Conservation (phyloP, 148 eudicot species). For the Polygonum aviculare region DNA sequence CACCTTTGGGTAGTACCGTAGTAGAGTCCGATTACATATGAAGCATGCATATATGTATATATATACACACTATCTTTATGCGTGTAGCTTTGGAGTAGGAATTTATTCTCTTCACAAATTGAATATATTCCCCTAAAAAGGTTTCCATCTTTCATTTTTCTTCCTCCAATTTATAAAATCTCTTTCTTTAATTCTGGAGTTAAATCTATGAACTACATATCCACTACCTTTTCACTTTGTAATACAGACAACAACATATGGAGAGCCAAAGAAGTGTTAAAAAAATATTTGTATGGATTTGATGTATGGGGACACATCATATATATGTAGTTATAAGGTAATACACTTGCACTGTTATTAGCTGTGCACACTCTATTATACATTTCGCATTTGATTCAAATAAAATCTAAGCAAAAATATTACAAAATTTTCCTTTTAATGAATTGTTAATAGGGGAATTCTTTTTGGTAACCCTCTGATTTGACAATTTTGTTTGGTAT, state of each 20-base stretch:
- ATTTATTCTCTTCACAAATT: background rate
- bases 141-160: background rate
- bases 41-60: background rate
- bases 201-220: too few relatives aligned
- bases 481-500: too few relatives aligned
- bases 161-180: background rate
- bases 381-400: too few relatives aligned
- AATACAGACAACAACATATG: background rate
- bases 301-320: background rate
- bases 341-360: too few relatives aligned
- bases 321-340: too few relatives aligned
- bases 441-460: too few relatives aligned
- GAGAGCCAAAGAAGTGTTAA: background rate
- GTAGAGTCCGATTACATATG: background rate
- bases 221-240: too few relatives aligned
- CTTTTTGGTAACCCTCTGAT: too few relatives aligned
- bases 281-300: background rate
- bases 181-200: background rate
- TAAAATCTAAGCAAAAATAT: too few relatives aligned
- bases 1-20: background rate
- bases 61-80: background rate
- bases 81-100: slow-evolving; percentile 1
- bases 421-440: too few relatives aligned
- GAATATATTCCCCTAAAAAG: background rate
- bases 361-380: too few relatives aligned